Evolutionary conservation across 495 filamentous ascomycete genomes (phyloP).

Genomic region (Penicillium diatomitis): DNA sequence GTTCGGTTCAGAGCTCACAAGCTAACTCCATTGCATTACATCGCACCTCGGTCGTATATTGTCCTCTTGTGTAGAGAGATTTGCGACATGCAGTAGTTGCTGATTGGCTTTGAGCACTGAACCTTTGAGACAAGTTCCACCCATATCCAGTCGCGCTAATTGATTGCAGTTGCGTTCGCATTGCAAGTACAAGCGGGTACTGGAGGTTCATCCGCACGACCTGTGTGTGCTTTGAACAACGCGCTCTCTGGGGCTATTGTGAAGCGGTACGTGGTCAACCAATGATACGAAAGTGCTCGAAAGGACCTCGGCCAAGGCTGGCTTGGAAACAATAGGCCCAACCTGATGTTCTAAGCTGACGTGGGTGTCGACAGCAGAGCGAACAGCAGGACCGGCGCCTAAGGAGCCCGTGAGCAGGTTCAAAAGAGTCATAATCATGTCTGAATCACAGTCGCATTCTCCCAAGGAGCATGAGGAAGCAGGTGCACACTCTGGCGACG

Average conservation of each 20-base stretch:
- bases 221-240: conserved; percentile 1
- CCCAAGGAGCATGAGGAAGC: conserved; percentile 83
- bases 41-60: too few relatives aligned
- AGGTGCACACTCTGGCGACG: conserved; percentile 88
- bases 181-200: conserved; percentile 24
- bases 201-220: too few relatives aligned
- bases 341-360: conserved; percentile 33
- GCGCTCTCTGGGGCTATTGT: conserved; percentile 30
- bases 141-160: conserved; percentile 13
- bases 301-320: conserved; percentile 14
- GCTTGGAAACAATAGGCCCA: conserved; percentile 18
- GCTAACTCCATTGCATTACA: neutral
- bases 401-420: conserved; percentile 18
- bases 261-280: conserved; percentile 40
- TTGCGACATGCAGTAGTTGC: neutral
- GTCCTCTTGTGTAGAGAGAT: too few relatives aligned
- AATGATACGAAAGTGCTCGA: conserved; percentile 14
- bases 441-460: conserved; percentile 60
- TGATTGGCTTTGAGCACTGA: neutral
- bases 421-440: conserved; percentile 65
- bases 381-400: conserved; percentile 21
- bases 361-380: conserved; percentile 41
- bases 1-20: conserved; percentile 3
- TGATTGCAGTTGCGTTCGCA: conserved; percentile 22
- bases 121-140: neutral